Percentiles rank a stretch among this genome's conserved stretches.
Conservation (phyloP, 2,329 filamentous ascomycete genomes). For the Pseudogymnoascus sp. region DNA sequence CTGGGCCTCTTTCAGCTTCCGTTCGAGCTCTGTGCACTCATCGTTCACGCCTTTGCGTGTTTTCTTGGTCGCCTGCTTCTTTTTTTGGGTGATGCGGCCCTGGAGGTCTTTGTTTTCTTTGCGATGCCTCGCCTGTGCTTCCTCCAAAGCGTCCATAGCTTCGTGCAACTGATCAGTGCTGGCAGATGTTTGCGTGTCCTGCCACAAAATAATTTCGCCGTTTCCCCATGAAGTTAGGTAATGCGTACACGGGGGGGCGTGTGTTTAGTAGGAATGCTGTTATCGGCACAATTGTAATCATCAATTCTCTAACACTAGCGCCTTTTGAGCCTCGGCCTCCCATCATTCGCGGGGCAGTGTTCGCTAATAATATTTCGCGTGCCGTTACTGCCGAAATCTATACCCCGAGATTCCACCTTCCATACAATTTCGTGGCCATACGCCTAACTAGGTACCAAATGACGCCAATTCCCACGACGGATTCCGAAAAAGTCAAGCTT, state of each 20-base stretch:
- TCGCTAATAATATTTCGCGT: not conserved
- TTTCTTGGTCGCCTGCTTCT: conserved; percentile 92
- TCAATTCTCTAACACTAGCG: not conserved
- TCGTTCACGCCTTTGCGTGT: conserved; percentile 67
- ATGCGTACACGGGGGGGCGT: not conserved
- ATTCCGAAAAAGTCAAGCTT: conserved; percentile 8
- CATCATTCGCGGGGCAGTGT: not conserved
- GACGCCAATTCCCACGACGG: not conserved
- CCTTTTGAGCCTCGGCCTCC: not conserved
- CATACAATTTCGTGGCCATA: not conserved
- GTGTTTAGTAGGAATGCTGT: not conserved
- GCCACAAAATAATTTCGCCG: not conserved
- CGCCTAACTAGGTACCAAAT: not conserved
- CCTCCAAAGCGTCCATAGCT: conserved; percentile 56
- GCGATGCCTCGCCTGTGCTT: conserved; percentile 70
- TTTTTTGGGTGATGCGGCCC: conserved; percentile 82
- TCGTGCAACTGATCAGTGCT: not conserved
- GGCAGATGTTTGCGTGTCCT: not conserved
- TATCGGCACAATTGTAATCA: not conserved
- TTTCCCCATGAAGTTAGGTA: not conserved
- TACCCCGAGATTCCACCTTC: not conserved
- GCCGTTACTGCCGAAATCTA: conserved; percentile 4
- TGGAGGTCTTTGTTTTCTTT: conserved; percentile 86
- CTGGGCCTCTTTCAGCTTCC: conserved; percentile 59
- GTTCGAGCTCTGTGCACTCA: conserved; percentile 67